phyloP scores from a whole-genome alignment of 768 basidiomycete genomes.

The Cystofilobasidium bisporidii region DNA sequence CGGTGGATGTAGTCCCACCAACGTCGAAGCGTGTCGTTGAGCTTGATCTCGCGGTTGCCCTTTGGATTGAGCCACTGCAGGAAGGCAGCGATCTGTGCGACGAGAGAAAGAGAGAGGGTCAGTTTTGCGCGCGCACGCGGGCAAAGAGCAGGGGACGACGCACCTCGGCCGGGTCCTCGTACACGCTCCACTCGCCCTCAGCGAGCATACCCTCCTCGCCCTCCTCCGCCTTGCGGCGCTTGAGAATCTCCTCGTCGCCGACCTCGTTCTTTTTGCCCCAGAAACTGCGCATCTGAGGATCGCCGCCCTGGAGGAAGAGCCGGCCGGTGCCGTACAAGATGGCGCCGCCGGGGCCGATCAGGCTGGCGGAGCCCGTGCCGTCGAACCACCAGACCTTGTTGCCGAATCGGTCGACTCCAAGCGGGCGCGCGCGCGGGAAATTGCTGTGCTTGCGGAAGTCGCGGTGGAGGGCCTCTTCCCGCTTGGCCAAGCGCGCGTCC shows the following conservation, averaged over 20 bases:
- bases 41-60: slow-evolving; percentile 73
- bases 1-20: slow-evolving; percentile 75
- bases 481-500: slow-evolving; percentile 59
- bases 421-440: slow-evolving; percentile 70
- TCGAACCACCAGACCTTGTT: slow-evolving; percentile 99
- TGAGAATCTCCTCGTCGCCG: slow-evolving; percentile 51
- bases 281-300: slow-evolving; percentile 66
- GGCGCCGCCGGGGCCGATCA: slow-evolving; percentile 67
- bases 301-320: slow-evolving; percentile 86
- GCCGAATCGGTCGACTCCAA: slow-evolving; percentile 87
- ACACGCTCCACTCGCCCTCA: slow-evolving; percentile 81
- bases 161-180: slow-evolving; percentile 79
- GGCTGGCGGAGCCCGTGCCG: slow-evolving; percentile 74
- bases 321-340: slow-evolving; percentile 80
- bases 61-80: slow-evolving; percentile 84
- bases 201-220: slow-evolving; percentile 63
- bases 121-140: neutral
- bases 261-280: slow-evolving; percentile 44
- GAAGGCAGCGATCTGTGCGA: slow-evolving; percentile 63
- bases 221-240: slow-evolving; percentile 64
- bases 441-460: slow-evolving; percentile 87
- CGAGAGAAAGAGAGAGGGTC: neutral
- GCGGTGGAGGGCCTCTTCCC: slow-evolving; percentile 77
- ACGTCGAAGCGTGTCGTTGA: slow-evolving; percentile 65
- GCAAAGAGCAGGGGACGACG: neutral